Base-by-base conservation (phyloP, 1,284 basidiomycete species). In the Leccinum fallax region DNA sequence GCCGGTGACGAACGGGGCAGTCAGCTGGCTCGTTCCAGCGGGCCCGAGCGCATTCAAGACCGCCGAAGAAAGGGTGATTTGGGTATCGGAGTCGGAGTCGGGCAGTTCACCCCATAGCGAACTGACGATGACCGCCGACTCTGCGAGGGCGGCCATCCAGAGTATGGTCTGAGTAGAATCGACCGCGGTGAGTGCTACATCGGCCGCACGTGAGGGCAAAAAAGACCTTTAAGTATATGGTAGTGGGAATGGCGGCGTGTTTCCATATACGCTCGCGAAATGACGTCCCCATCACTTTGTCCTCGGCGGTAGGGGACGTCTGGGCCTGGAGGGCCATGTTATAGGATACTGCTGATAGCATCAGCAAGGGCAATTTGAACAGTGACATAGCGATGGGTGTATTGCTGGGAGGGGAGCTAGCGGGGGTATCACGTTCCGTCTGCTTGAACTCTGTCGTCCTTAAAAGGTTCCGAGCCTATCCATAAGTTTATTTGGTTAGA, bases 1-100 rank as follows among this genome's bases (percentile, higher is more conserved):
- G 19, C 69, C 69, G 16, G 64, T n/a, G 32, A 64, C 21, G 53
- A 65, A 69, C 5, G 58, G 46, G 15, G 30, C 19, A 5, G 64
- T 59, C 9, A 70, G 34, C 16, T 34, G 26, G 16, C 64, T 63
- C 26, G 67, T 56, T 5, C 61, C 54, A 2, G 46, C 32, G 1
- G 58, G 60, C 2, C 66, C 65, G 21, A 67, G 65, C 2, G 53
- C 55, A 15, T 43, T 9, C 28, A 66, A 21, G n/a, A 59, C 1
- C 2, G 8, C n/a, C 10, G 48, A 24, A 15, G 34, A 2, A 9
- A 19, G 13, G 3, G 24, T 28, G 28, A 19, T 10, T 19, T 24
- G 11, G 48, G 21, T 7, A 10, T 38, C 19, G 13, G 26, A 52
- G 49, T 24, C 4, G 9, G 49, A 28, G 32, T 21, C 10, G 24